Evolutionary conservation across 2,329 filamentous ascomycete species (phyloP).

Genomic region (Verticillium dahliae): DNA sequence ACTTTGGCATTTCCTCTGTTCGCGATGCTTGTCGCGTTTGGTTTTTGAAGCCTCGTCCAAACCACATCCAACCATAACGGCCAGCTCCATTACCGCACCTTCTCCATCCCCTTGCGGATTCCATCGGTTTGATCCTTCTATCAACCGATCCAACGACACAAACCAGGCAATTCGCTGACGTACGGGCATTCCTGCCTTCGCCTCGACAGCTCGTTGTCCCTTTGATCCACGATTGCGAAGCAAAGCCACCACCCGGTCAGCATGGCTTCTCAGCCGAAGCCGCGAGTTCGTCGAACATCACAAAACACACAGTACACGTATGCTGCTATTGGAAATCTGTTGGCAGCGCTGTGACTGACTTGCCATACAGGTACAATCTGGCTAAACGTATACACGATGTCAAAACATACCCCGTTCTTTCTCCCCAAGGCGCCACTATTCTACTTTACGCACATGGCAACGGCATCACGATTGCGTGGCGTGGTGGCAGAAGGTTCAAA

Average conservation of each 20-base stretch:
- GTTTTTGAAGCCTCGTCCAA: conserved; percentile 2
- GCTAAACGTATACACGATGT: conserved; percentile 51
- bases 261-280: conserved; percentile 19
- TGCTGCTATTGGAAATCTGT: conserved; percentile 7
- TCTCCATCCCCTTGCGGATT: too few relatives aligned
- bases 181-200: background rate
- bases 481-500: conserved; percentile 56
- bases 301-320: conserved; percentile 44
- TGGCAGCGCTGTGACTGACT: background rate
- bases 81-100: background rate
- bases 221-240: background rate
- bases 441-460: conserved; percentile 58
- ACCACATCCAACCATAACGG: background rate
- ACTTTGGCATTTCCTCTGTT: conserved; percentile 1
- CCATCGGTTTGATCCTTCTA: too few relatives aligned
- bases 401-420: conserved; percentile 54
- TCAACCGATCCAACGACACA: too few relatives aligned
- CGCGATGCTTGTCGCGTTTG: conserved; percentile 10
- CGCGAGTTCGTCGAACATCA: conserved; percentile 38
- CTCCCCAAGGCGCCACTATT: conserved; percentile 57
- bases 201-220: background rate
- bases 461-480: conserved; percentile 56
- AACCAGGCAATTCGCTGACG: background rate
- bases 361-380: conserved; percentile 49
- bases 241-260: background rate